phyloP scores from a whole-genome alignment of 805 yeast species.

The Candida nonsorbophila region DNA sequence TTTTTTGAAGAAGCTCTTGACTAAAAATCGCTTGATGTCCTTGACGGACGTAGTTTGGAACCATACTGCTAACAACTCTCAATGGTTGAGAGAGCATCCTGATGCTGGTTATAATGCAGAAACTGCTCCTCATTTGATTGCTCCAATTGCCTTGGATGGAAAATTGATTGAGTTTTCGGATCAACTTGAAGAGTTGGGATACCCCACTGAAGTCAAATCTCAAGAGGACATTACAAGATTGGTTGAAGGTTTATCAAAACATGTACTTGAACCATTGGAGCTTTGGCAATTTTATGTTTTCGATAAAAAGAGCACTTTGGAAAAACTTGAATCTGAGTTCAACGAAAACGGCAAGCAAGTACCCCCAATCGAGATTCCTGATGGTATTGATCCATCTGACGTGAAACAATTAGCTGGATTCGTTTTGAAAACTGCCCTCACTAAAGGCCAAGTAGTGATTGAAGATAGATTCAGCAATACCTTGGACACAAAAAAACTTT shows the following conservation, averaged over 20 bases:
- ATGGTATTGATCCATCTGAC: constrained; percentile 29
- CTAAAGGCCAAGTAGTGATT: constrained; percentile 38
- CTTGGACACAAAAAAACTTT: constrained; percentile 47
- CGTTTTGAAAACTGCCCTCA: constrained; percentile 38
- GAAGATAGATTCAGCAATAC: constrained; percentile 49
- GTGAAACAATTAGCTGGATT: constrained; percentile 43
- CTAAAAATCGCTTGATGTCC: constrained; percentile 59
- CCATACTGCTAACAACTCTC: constrained; percentile 89
- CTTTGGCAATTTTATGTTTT: constrained; percentile 89
- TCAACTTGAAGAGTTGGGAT: constrained; percentile 50
- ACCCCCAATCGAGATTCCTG: constrained; percentile 38
- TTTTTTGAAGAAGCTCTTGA: constrained; percentile 46
- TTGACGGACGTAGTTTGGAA: constrained; percentile 92
- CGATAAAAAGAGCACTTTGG: constrained; percentile 42
- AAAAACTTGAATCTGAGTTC: constrained; percentile 35
- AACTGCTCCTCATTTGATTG: constrained; percentile 82
- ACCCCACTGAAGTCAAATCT: constrained; percentile 50
- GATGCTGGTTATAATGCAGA: constrained; percentile 81
- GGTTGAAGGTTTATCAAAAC: constrained; percentile 61
- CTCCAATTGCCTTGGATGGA: constrained; percentile 82
- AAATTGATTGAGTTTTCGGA: constrained; percentile 62
- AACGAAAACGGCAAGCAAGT: constrained; percentile 11
- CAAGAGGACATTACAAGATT: constrained; percentile 53
- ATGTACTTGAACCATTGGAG: constrained; percentile 61
- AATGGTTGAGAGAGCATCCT: constrained; percentile 81